Conservation (phyloP, 139 green algal genomes). For the Bryopsis sp. region DNA sequence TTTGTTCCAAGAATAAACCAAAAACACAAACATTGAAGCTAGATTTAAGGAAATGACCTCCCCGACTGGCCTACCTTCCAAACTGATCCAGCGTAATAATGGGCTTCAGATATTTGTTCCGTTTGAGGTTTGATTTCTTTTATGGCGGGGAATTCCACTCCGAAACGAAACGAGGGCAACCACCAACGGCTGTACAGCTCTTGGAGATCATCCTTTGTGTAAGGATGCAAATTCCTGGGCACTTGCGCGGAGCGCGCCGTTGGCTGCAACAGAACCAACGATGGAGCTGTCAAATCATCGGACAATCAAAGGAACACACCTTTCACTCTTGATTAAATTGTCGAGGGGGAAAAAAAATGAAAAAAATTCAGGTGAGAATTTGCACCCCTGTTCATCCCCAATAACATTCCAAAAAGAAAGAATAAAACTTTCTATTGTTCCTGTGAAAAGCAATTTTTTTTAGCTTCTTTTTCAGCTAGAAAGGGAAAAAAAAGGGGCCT, state of each 20-base stretch:
- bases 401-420: too few species aligned
- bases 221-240: conserved; percentile 14
- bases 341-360: too few species aligned
- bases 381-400: background rate
- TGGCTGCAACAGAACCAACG: background rate
- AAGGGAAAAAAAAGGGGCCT: too few species aligned
- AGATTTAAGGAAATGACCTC: too few species aligned
- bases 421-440: too few species aligned
- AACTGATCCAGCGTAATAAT: conserved; percentile 13
- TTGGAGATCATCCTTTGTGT: conserved; percentile 6
- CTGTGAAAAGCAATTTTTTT: too few species aligned
- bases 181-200: conserved; percentile 13
- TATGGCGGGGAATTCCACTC: conserved; percentile 2
- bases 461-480: too few species aligned
- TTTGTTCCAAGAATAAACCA: too few species aligned
- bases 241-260: too few species aligned
- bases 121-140: conserved; percentile 12
- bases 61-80: too few species aligned
- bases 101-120: conserved; percentile 17
- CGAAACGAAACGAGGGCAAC: conserved; percentile 15
- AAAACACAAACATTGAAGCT: too few species aligned
- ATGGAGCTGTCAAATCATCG: background rate
- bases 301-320: background rate
- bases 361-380: too few species aligned
- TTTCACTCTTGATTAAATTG: conserved; percentile 2